Conservation (phyloP, 176 grass and related monocot genomes). For the Poa pratensis region DNA sequence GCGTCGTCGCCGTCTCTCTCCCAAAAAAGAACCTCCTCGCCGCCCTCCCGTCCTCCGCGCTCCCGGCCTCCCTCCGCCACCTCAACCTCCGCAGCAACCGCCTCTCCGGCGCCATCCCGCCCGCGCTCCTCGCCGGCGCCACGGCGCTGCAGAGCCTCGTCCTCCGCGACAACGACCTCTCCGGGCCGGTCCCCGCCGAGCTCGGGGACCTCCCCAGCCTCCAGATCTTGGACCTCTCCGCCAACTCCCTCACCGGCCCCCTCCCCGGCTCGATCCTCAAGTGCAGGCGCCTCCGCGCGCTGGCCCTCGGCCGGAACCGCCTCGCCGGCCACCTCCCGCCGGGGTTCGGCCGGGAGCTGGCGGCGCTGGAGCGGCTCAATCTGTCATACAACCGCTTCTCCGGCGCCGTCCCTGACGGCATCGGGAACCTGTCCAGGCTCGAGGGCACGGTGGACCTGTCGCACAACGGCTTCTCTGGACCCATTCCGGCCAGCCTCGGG, state of each 20-base stretch:
- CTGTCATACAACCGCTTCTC: conserved; percentile 75
- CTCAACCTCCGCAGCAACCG: conserved; percentile 81
- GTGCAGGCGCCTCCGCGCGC: conserved; percentile 73
- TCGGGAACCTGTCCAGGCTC: conserved; percentile 75
- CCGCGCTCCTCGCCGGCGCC: conserved; percentile 36
- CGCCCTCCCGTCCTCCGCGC: conserved; percentile 50
- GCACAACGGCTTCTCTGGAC: conserved; percentile 80
- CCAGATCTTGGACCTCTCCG: conserved; percentile 86
- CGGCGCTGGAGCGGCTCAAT: conserved; percentile 74
- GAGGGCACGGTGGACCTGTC: conserved; percentile 85
- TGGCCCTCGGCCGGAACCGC: conserved; percentile 67
- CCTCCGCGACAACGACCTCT: conserved; percentile 75
- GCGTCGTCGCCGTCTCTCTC: conserved; percentile 68
- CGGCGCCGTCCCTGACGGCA: conserved; percentile 63
- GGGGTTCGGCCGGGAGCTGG: conserved; percentile 51
- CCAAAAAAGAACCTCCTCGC: conserved; percentile 67
- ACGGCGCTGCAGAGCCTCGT: conserved; percentile 78
- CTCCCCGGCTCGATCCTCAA: conserved; percentile 62
- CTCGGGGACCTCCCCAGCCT: conserved; percentile 71
- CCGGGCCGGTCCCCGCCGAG: conserved; percentile 59
- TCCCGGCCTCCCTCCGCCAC: conserved; percentile 70
- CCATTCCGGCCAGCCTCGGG: conserved; percentile 72
- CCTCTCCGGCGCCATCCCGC: conserved; percentile 58
- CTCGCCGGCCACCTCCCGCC: conserved; percentile 57
- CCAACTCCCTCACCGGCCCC: conserved; percentile 69